These are phyloP conservation scores for Fusarium pseudograminearum DNA, from an alignment of 2,329 filamentous ascomycete genomes.

Conservation along the genomic window DNA sequence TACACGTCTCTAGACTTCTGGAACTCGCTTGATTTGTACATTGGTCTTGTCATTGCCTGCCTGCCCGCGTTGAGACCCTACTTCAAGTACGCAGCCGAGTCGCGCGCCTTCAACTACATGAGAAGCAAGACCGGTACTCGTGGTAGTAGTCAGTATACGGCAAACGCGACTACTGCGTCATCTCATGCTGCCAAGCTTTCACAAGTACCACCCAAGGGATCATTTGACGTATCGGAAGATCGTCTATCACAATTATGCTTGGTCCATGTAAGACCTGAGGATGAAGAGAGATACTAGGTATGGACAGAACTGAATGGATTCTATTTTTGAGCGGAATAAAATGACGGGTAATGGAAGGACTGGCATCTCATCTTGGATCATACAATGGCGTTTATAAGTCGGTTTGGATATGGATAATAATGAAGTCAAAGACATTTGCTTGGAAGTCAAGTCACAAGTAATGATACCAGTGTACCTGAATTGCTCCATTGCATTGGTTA, in stretches of 20 bases:
- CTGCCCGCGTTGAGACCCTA: slow-evolving; percentile 27
- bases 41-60: slow-evolving; percentile 27
- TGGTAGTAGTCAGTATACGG: background rate
- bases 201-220: background rate
- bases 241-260: background rate
- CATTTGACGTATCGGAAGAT: background rate
- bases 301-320: background rate
- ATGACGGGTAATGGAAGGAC: background rate
- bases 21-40: slow-evolving; percentile 18
- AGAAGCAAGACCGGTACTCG: slow-evolving; percentile 4
- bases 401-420: background rate
- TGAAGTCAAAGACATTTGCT: no score
- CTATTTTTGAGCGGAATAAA: background rate
- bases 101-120: slow-evolving; percentile 23
- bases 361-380: no score
- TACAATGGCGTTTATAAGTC: background rate
- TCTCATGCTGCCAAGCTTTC: background rate
- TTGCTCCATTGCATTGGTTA: fast-evolving
- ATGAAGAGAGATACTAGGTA: background rate
- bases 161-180: background rate
- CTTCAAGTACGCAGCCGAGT: slow-evolving; percentile 31
- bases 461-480: no score
- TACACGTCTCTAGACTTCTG: slow-evolving; percentile 9
- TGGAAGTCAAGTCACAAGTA: background rate
- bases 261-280: background rate